Percentiles rank a stretch among this genome's conserved stretches.
Conservation (phyloP, 1,284 basidiomycete species). For the Agaricales sp. region DNA sequence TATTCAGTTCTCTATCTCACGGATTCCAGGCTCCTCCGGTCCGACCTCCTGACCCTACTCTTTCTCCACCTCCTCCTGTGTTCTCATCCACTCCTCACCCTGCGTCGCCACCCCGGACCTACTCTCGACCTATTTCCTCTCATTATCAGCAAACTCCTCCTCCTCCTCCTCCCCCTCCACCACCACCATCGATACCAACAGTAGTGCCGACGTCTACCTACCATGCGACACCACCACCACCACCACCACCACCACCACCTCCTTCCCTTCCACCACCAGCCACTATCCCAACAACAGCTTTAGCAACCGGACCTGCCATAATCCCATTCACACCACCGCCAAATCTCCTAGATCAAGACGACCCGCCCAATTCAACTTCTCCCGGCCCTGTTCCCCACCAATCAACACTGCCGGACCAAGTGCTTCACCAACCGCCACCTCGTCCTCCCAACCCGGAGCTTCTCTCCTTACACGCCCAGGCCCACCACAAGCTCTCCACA, state of each 20-base stretch:
- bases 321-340: slow-evolving; percentile 22
- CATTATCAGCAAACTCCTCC: slow-evolving; percentile 10
- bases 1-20: neutral
- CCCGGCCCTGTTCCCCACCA: slow-evolving; percentile 12
- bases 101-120: neutral
- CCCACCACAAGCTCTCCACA: slow-evolving; percentile 67
- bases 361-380: slow-evolving; percentile 7
- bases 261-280: slow-evolving; percentile 9
- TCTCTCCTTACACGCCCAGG: slow-evolving; percentile 71
- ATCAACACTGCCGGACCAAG: slow-evolving; percentile 11
- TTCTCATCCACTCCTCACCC: slow-evolving; percentile 11
- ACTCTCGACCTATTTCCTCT: slow-evolving; percentile 9
- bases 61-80: slow-evolving; percentile 11
- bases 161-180: slow-evolving; percentile 3
- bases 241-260: slow-evolving; percentile 18
- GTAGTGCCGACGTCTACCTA: slow-evolving; percentile 10
- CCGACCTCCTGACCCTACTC: slow-evolving; percentile 12
- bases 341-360: slow-evolving; percentile 43
- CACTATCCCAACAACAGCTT: slow-evolving; percentile 10
- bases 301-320: slow-evolving; percentile 11
- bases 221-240: slow-evolving; percentile 12
- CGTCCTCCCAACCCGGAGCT: slow-evolving; percentile 86
- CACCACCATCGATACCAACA: slow-evolving; percentile 8
- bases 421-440: slow-evolving; percentile 43
- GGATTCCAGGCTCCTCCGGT: slow-evolving; percentile 1